Evolutionary conservation across 108 stramenopile species (phyloP).

Genomic region (Cylindrotheca closterium): DNA sequence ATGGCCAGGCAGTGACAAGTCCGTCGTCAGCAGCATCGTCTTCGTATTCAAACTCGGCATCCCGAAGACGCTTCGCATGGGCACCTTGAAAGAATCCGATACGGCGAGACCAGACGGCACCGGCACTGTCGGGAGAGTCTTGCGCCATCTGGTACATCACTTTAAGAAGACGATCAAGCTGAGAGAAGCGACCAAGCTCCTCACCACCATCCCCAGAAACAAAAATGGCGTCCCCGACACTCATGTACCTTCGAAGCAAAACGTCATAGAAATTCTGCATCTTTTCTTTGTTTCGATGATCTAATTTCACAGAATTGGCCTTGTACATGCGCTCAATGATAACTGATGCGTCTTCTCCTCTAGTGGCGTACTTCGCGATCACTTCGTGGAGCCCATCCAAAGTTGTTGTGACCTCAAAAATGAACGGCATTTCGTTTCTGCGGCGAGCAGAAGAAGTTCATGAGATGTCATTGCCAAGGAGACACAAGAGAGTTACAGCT

Average conservation of each 20-base stretch:
- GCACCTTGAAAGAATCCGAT: slow-evolving; percentile 85
- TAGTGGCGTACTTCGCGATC: slow-evolving; percentile 76
- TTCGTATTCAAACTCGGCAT: slow-evolving; percentile 55
- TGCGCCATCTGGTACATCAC: slow-evolving; percentile 80
- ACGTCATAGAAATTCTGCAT: slow-evolving; percentile 83
- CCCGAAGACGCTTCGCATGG: slow-evolving; percentile 82
- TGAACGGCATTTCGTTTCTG: slow-evolving; percentile 86
- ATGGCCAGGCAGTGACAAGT: slow-evolving; percentile 79
- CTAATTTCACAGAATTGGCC: slow-evolving; percentile 79
- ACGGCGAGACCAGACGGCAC: slow-evolving; percentile 79
- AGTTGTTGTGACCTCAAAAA: slow-evolving; percentile 88
- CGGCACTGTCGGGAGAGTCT: slow-evolving; percentile 83
- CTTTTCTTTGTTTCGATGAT: slow-evolving; percentile 83
- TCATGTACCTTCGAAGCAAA: slow-evolving; percentile 85
- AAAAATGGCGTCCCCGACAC: slow-evolving; percentile 83
- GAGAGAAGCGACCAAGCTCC: slow-evolving; percentile 70
- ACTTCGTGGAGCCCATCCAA: slow-evolving; percentile 87
- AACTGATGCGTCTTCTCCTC: slow-evolving; percentile 73
- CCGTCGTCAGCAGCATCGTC: slow-evolving; percentile 53
- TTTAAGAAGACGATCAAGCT: slow-evolving; percentile 68
- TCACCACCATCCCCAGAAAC: slow-evolving; percentile 71
- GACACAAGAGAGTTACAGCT: slow-evolving; percentile 65
- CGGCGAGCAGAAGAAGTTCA: slow-evolving; percentile 1
- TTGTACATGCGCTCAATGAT: slow-evolving; percentile 84
- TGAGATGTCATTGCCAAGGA: slow-evolving; percentile 79